Conservation (phyloP, 805 yeast species). For the Candida stauntonica region DNA sequence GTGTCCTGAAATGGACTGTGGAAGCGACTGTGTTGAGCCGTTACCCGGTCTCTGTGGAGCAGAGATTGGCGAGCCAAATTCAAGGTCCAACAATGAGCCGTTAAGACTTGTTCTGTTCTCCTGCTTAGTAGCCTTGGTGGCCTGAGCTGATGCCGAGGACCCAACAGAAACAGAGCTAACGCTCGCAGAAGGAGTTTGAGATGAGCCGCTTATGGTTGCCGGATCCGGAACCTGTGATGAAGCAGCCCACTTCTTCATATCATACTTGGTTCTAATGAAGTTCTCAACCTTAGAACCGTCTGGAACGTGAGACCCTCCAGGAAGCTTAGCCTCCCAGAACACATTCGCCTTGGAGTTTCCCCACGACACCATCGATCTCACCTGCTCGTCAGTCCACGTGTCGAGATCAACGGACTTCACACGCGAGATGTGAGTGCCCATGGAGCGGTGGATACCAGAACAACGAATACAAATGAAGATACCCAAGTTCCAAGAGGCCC, state of each 20-base stretch:
- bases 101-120: slow-evolving; percentile 18
- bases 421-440: slow-evolving; percentile 93
- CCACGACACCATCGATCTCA: slow-evolving; percentile 77
- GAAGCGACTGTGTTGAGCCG: slow-evolving; percentile 4
- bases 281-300: slow-evolving; percentile 82
- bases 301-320: slow-evolving; percentile 62
- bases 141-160: slow-evolving; percentile 8
- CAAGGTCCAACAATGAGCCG: slow-evolving; percentile 27
- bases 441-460: slow-evolving; percentile 90
- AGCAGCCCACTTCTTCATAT: slow-evolving; percentile 79
- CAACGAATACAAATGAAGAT: slow-evolving; percentile 91
- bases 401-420: slow-evolving; percentile 94
- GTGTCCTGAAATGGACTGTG: slow-evolving; percentile 4
- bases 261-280: slow-evolving; percentile 90
- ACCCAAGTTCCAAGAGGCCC: slow-evolving; percentile 98
- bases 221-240: slow-evolving; percentile 60
- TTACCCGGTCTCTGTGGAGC: slow-evolving; percentile 9
- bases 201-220: slow-evolving; percentile 6
- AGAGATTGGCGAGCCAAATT: slow-evolving; percentile 28
- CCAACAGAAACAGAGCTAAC: slow-evolving; percentile 13
- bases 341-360: slow-evolving; percentile 75
- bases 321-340: slow-evolving; percentile 81
- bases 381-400: slow-evolving; percentile 94
- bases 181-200: slow-evolving; percentile 11
- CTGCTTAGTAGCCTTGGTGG: slow-evolving; percentile 5